Conservation (phyloP, 352 stramenopile species). For the Elongisporangium senticosum region DNA sequence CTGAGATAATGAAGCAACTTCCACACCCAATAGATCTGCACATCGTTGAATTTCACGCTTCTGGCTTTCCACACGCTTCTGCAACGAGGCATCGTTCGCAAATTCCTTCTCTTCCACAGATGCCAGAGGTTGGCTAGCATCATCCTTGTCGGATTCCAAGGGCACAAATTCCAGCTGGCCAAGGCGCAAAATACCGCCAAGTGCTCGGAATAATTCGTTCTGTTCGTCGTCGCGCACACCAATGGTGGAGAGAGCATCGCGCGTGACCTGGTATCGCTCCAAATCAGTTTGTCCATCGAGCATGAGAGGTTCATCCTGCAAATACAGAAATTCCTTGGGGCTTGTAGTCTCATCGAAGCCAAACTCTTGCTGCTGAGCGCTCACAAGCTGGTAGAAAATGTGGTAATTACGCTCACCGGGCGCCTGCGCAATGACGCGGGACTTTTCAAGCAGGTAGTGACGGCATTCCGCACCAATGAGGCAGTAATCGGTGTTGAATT, state of each 20-base stretch:
- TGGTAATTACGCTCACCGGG: slow-evolving; percentile 97
- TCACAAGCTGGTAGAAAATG: slow-evolving; percentile 96
- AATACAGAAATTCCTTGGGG: slow-evolving; percentile 58
- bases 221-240: slow-evolving; percentile 65
- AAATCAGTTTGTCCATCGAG: slow-evolving; percentile 68
- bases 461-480: slow-evolving; percentile 86
- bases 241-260: slow-evolving; percentile 74
- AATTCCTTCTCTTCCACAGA: slow-evolving; percentile 23
- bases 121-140: slow-evolving; percentile 63
- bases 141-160: slow-evolving; percentile 67
- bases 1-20: slow-evolving; percentile 48
- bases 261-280: slow-evolving; percentile 76
- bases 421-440: slow-evolving; percentile 89
- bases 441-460: slow-evolving; percentile 97
- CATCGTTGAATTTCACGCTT: slow-evolving; percentile 55
- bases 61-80: slow-evolving; percentile 40
- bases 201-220: slow-evolving; percentile 60
- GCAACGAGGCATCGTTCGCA: slow-evolving; percentile 9
- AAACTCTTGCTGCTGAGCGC: slow-evolving; percentile 50
- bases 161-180: slow-evolving; percentile 81
- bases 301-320: slow-evolving; percentile 62
- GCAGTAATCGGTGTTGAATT: slow-evolving; percentile 86
- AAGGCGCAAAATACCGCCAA: slow-evolving; percentile 72
- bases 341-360: slow-evolving; percentile 40
- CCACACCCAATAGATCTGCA: slow-evolving; percentile 64